Evolutionary conservation across 805 yeast genomes (phyloP).

Genomic region (Monosporozyma servazzii): DNA sequence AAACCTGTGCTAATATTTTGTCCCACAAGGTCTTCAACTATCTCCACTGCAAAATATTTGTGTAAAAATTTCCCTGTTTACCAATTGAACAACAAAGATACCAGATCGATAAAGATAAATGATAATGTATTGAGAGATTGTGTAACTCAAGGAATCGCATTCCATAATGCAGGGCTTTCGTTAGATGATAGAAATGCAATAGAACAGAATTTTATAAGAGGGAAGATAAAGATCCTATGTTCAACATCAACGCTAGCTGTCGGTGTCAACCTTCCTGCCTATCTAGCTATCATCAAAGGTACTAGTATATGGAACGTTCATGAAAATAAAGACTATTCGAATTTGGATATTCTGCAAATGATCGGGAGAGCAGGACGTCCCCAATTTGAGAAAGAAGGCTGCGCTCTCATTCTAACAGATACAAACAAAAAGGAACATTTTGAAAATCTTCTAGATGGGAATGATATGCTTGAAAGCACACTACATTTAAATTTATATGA

Average conservation of each 20-base stretch:
- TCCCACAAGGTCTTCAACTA: slow-evolving; percentile 42
- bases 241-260: slow-evolving; percentile 54
- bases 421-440: slow-evolving; percentile 29
- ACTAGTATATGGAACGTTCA: slow-evolving; percentile 49
- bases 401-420: slow-evolving; percentile 42
- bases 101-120: not conserved
- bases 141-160: slow-evolving; percentile 35
- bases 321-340: slow-evolving; percentile 43
- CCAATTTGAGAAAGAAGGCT: slow-evolving; percentile 41
- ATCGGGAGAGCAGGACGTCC: slow-evolving; percentile 61
- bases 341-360: slow-evolving; percentile 51
- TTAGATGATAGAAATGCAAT: slow-evolving; percentile 37
- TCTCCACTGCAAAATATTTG: slow-evolving; percentile 38
- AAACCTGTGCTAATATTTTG: slow-evolving; percentile 45
- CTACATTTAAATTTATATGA: slow-evolving; percentile 34
- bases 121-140: slow-evolving; percentile 12
- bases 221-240: slow-evolving; percentile 38
- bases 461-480: slow-evolving; percentile 39
- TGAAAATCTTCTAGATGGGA: slow-evolving; percentile 35
- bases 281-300: slow-evolving; percentile 51
- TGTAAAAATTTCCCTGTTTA: slow-evolving; percentile 9
- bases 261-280: slow-evolving; percentile 56
- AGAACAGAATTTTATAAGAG: slow-evolving; percentile 38
- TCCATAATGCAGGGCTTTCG: slow-evolving; percentile 52
- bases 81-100: not conserved